phyloP scores from a whole-genome alignment of 441 rosid genomes.

The Eutrema salsugineum region DNA sequence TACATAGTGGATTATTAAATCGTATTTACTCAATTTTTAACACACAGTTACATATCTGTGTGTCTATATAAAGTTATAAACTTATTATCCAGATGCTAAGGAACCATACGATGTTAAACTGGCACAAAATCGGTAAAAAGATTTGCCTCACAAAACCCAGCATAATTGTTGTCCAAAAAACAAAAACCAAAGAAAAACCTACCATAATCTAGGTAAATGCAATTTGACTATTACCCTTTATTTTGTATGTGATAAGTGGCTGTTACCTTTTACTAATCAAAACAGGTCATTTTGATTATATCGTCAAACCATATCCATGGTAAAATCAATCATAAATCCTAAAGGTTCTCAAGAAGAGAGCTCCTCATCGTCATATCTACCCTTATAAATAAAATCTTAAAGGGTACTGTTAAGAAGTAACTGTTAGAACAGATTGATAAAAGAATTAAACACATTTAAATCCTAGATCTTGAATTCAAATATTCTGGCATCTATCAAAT shows the following conservation, averaged over 20 bases:
- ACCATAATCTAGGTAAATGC: background rate
- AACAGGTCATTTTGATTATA: background rate
- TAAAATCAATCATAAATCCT: background rate
- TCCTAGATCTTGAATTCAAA: slow-evolving; percentile 10
- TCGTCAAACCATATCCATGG: background rate
- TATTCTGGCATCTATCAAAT: background rate
- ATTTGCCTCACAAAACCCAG: too few relatives aligned
- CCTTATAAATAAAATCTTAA: background rate
- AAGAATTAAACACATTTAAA: background rate
- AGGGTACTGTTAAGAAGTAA: background rate
- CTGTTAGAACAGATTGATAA: background rate
- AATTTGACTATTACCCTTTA: slow-evolving; percentile 4
- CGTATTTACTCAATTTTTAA: background rate
- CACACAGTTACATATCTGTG: too few relatives aligned
- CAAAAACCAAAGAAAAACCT: too few relatives aligned
- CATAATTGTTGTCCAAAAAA: background rate
- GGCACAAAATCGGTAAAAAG: too few relatives aligned
- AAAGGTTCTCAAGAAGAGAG: background rate
- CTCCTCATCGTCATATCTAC: background rate
- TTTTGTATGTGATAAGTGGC: too few relatives aligned
- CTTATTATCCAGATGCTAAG: background rate
- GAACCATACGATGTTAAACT: too few relatives aligned
- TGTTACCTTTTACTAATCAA: background rate
- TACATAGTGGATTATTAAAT: background rate
- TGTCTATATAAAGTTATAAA: too few relatives aligned